Base-by-base conservation (phyloP, 2,329 filamentous ascomycete species). In the Phoma sp. region DNA sequence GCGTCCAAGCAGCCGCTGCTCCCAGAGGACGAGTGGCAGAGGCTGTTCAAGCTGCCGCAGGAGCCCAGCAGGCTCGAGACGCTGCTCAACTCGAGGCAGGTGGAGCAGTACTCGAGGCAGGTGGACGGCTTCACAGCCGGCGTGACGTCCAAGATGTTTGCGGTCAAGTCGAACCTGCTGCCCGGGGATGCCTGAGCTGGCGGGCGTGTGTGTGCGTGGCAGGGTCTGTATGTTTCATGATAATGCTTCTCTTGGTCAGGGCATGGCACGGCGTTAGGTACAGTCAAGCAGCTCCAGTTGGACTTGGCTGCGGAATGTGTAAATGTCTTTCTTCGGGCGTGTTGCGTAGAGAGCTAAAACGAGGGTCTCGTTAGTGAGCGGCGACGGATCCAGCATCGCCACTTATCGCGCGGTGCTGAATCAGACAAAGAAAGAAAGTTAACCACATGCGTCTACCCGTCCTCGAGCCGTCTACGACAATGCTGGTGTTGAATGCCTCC, bases 1-100 rank as follows among this genome's bases (percentile, higher is more conserved):
- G 87, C 92, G 30, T 90, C 93, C 65, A 98, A 98, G 84, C 92
- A 98, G 79, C 77, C 89, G 33, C 87, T 87, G 30, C 85, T 98
- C 42, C 92, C 95, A 30, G 95, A 99, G 81, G 93, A 98, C 71
- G 95, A 99, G 83, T 99, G 93, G 93, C 91, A 96, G 80, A 89
- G 91, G 74, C 84, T 98, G 68, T 99, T 98, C 86, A 99, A 99
- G 86, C 85, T 99, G 65, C 95, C 95, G 21, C 88, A 92, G 74
- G 93, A 98, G 81, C 93, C 95, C 51, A 96, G 90, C 79, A 84
- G 93, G 64, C 81, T 98, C 66, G 93, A 98, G 81, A 91, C 90
- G 63, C 91, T 99, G 84, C 83, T 99, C 73, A 96, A 97, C 76
- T 93, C 91, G 60, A 87, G 92, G 78, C 95, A 99, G 81, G 92